These are phyloP conservation scores for Tritrichomonas musculus DNA, from an alignment of 208 protist genomes.

Conservation along the genomic window DNA sequence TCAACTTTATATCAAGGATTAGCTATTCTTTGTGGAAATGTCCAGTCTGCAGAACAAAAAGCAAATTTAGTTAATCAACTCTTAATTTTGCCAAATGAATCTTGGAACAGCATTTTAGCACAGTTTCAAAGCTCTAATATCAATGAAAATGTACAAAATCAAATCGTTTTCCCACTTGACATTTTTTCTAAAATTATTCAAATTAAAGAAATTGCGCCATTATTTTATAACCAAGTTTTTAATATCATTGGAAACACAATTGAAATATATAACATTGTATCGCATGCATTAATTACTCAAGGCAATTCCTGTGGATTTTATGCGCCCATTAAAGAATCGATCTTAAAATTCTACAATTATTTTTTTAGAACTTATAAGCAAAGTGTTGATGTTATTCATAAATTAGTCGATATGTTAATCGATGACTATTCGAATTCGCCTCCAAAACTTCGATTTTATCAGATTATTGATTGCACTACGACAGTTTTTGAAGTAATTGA, in stretches of 20 bases:
- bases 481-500: background rate
- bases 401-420: background rate
- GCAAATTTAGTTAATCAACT: background rate
- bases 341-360: background rate
- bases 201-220: background rate
- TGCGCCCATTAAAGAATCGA: background rate
- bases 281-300: too few relatives aligned
- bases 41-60: background rate
- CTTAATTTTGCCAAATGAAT: background rate
- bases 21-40: background rate
- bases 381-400: background rate
- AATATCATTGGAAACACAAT: background rate
- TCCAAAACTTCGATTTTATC: background rate
- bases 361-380: background rate
- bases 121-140: background rate
- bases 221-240: background rate
- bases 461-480: background rate
- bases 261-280: background rate
- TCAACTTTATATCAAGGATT: background rate
- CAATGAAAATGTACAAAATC: background rate
- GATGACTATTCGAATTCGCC: background rate
- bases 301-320: background rate
- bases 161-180: background rate
- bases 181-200: background rate
- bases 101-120: background rate